Evolutionary conservation across 2,329 filamentous ascomycete genomes (phyloP), one percentile per base, ranked within the genome.

Genomic region (Rutstroemia sp.): DNA sequence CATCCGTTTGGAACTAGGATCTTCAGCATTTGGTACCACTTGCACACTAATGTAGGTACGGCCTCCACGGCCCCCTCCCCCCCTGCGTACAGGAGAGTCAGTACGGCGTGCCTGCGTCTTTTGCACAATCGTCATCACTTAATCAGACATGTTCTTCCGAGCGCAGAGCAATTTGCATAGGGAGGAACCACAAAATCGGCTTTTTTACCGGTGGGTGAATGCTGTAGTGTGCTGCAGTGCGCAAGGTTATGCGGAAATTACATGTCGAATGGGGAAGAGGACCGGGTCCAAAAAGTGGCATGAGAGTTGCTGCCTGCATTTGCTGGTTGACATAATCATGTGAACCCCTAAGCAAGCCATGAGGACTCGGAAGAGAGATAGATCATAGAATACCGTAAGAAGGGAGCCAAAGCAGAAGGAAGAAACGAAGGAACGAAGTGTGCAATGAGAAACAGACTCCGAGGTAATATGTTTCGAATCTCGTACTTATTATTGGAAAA

Each of bases 211-310:
- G 21, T 44, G 41, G 41, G 41, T 50, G 23, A 21, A 49, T 19
- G 42, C 48, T 38, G 44, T 37, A 54, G 48, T 30, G 21, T 37
- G n/a, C 34, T 54, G 52, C 46, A 55, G 52, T 25, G 27, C 34
- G 45, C 52, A 50, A 50, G 52, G 52, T 55, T 44, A 42, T 17
- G n/a, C 52, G 52, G 52, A 55, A 46, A 55, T 55, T 55, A 50
- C 52, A 23, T n/a, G 8, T 50, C 46, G 8, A 55, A 50, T 55
- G 8, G 14, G 37, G 52, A 21, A 55, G 7, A 21, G 39, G 14
- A 30, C 25, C 45, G 34, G 34, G 45, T 42, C 23, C 17, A 42
- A 27, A 42, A 27, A 37, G 51, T 54, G 45, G 23, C 34, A 54
- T 50, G 48, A 39, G 10, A 6, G 41, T 23, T 23, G 37, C 34